These are phyloP conservation scores for Ilex paraguariensis DNA, from an alignment of 305 asterid genomes.

Conservation along the genomic window DNA sequence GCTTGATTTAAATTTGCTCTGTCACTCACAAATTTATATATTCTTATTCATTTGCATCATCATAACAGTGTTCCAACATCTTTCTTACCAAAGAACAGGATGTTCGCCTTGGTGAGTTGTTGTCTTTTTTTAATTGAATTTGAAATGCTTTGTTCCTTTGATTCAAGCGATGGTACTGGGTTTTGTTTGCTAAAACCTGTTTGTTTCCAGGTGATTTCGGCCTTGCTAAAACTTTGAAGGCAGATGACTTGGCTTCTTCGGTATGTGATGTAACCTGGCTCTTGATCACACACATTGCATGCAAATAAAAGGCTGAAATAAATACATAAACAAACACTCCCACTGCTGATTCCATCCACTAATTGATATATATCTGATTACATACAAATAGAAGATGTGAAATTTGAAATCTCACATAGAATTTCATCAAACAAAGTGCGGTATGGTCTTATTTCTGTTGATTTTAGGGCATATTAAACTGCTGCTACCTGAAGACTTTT, in stretches of 20 bases:
- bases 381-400: too few relatives aligned
- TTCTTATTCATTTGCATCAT: conserved; percentile 19
- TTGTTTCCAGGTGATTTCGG: conserved; percentile 85
- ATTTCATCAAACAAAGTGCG: too few relatives aligned
- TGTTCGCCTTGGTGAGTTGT: conserved; percentile 78
- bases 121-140: conserved; percentile 16
- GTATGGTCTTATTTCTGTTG: too few relatives aligned
- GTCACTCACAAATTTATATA: conserved; percentile 12
- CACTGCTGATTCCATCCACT: too few relatives aligned
- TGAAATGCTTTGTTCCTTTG: background rate
- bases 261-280: conserved; percentile 39
- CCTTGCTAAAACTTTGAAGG: conserved; percentile 93
- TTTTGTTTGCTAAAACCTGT: background rate
- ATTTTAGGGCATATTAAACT: too few relatives aligned
- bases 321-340: too few relatives aligned
- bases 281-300: background rate
- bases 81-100: conserved; percentile 93
- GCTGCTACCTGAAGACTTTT: too few relatives aligned
- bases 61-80: conserved; percentile 90
- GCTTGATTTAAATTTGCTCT: conserved; percentile 5
- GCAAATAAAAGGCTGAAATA: too few relatives aligned
- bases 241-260: conserved; percentile 99
- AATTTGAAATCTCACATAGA: too few relatives aligned
- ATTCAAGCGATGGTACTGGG: too few relatives aligned
- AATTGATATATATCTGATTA: too few relatives aligned